These are phyloP conservation scores for Saturnispora gosingensis DNA, from an alignment of 805 yeast genomes.

Conservation along the genomic window DNA sequence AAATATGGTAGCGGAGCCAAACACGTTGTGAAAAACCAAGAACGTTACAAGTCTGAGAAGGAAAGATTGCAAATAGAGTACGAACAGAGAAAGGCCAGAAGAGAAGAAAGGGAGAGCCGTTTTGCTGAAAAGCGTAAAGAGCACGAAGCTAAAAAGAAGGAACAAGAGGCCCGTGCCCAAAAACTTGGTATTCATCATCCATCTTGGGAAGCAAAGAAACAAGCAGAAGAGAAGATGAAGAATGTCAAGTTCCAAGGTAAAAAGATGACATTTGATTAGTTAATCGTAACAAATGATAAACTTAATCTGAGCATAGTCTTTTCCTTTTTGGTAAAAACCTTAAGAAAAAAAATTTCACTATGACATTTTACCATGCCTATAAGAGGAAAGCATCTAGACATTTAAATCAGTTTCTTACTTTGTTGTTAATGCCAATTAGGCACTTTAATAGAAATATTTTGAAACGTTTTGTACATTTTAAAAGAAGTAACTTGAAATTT, in stretches of 20 bases:
- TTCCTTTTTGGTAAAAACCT: neutral
- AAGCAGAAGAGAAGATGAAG: conserved; percentile 56
- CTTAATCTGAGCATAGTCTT: conserved; percentile 1
- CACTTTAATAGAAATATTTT: neutral
- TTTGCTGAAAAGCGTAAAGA: conserved; percentile 11
- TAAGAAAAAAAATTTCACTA: neutral
- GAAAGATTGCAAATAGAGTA: conserved; percentile 53
- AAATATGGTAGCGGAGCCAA: conserved; percentile 81
- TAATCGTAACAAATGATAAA: neutral
- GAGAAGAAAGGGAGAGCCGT: conserved; percentile 42
- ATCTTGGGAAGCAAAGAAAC: conserved; percentile 92
- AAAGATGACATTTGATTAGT: conserved; percentile 63
- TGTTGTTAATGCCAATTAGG: conserved; percentile 4
- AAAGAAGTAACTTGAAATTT: neutral
- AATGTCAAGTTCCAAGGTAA: conserved; percentile 73
- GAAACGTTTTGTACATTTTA: neutral
- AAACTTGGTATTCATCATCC: conserved; percentile 53
- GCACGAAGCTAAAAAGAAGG: conserved; percentile 11
- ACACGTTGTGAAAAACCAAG: conserved; percentile 64
- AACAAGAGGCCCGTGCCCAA: conserved; percentile 10
- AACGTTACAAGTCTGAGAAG: conserved; percentile 43
- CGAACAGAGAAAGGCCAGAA: conserved; percentile 63
- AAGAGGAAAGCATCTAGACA: neutral
- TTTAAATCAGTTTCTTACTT: neutral
- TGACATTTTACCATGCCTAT: neutral